Base-by-base conservation (phyloP, 2,329 filamentous ascomycete genomes). In the Neopestalotiopsis rosae region DNA sequence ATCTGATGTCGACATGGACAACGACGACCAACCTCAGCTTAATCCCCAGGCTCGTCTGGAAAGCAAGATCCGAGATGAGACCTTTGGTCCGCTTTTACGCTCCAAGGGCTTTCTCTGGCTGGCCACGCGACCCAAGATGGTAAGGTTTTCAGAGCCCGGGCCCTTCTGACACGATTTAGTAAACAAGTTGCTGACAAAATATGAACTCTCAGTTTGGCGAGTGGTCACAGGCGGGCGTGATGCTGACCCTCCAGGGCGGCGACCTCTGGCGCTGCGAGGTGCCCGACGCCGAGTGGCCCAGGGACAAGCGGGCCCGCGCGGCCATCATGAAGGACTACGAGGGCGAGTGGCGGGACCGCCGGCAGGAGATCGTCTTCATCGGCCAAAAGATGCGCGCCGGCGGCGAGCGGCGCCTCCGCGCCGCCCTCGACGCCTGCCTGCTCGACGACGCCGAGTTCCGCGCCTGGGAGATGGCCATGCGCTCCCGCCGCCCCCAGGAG, bases 361-460 rank as follows among this genome's bases (percentile, higher is more conserved):
- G 91, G 2, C 91, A 94, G 76, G 91, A 94, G 76, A 76, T 94
- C 6, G 91, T 94, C 2, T 92, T 94, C 70, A 93, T 94, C 68
- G 91, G 91, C 0, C 90, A 93, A 77, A 84, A 84, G 5, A 82
- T 94, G 14, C 84, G 92, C 64, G 74, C 83, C 1, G 74, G 74
- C 2, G 76, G 73, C 0, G 73, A 76, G 32, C 17, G 77, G 5
- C 83, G 81, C 0, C 80, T 94, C 17, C 49, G 56, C 14, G 45
- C 49, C 17, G 65, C 65, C 38, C 76, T 94, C 3, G 88, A 94
- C 73, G 78, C 76, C 1, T 93, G 91, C 73, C 76, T 93, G 30
- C 76, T 94, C 2, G 84, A 85, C n/a, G 87, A 91, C 28, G 76
- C 76, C 0, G 91, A 94, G 78, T 87, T 86, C 75, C 76, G 73